Evolutionary conservation across 148 eudicot genomes (phyloP), one percentile per base, ranked within the genome.

Genomic region (Nepenthes gracilis): DNA sequence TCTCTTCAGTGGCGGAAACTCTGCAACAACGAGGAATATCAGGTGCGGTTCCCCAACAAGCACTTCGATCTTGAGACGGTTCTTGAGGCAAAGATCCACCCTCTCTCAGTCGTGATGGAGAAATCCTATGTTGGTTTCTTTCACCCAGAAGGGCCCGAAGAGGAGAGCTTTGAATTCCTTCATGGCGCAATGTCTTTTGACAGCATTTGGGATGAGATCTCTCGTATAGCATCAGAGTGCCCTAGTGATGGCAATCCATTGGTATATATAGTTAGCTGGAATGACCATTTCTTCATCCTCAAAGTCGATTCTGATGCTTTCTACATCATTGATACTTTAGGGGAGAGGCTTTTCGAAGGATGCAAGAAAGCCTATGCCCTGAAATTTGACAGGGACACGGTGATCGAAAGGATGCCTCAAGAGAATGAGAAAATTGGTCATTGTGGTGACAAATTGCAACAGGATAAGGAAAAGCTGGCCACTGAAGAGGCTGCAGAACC

Each of bases 41-140:
- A 65, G 64, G 63, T 60, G 9, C 65, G 69, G 2, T 85, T 85
- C 64, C 84, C 90, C 3, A 83, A 85, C 61, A 77, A 75, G 67
- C 90, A 85, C 72, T 85, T 81, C 57, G 90, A 85, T 68, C 67
- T 85, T 8, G 86, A 85, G 32, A 85, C 90, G 0, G 75, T 85
- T 36, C 65, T 85, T 43, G 69, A 79, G 37, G 84, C 90, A 55
- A 71, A 73, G 36, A 62, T 72, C 5, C 78, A 86, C 14, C 73
- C 81, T 36, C 71, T 85, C 40, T 60, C 77, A 7, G 82, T 77
- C 2, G 62, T 66, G 38, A 78, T 78, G 1, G 80, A 63, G 43
- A 80, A 83, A 43, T 85, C 90, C 23, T 79, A 72, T 43, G 62
- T 82, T n/a, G 84, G 90, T 2, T 85, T 85, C 74, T 85, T 85